Base-by-base conservation (phyloP, 1,284 basidiomycete species). In the Leccinum laetum region DNA sequence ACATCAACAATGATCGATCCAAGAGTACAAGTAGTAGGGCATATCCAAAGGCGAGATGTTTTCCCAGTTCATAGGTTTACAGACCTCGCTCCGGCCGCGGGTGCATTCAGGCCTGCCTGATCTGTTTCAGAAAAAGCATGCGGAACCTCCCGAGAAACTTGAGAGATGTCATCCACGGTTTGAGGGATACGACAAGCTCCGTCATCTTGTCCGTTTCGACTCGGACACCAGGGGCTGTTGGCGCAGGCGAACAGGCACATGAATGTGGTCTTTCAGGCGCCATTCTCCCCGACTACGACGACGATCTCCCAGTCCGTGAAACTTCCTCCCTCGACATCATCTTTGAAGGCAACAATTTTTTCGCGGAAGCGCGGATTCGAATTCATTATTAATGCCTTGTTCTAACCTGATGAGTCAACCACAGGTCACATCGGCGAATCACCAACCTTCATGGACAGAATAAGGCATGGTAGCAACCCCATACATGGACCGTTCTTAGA, bases 281-380 rank as follows among this genome's bases (percentile, higher is more conserved):
- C 96, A 79, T 99, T 99, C 84, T 98, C 44, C 44, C 0, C 9
- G 2, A 44, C 44, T 9, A 44, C 95, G 76, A 98, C 96, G 69
- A 98, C 94, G 76, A 98, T 98, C 78, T 99, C 96, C 1, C 94
- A 97, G 77, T 98, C 95, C 16, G 95, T 95, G 80, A 98, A 98
- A 61, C 86, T n/a, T 2, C 41, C 41, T 44, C 16, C 41, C 16
- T 44, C 41, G 16, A n/a, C 60, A 92, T 88, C 87, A 98, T 98
- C 82, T 95, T 96, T 98, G 98, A 21, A 4, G 93, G 90, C 18
- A 98, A 83, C 1, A 93, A 93, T 73, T 97, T 96, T 70, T 98
- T 26, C 90, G 60, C 96, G 90, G 88, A 98, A 98, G 66, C 96
- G 94, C 73, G 98, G 78, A 79, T 99, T 99, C 79, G 81, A 95